Conservation (phyloP, 1,284 basidiomycete species). For the Somion occarium region DNA sequence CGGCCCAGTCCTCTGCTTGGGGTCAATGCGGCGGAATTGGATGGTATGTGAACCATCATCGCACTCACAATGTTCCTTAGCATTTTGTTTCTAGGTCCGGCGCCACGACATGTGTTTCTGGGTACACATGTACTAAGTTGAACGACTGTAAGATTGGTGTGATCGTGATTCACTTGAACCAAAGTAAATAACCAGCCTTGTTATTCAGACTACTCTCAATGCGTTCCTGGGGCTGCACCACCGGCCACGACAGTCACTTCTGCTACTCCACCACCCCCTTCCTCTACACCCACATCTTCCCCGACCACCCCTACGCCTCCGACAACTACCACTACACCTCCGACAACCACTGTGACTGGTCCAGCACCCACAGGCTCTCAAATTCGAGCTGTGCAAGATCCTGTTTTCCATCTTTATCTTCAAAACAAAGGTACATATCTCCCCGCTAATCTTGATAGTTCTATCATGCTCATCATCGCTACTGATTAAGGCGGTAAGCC, state of each 20-base stretch:
- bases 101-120: slow-evolving; percentile 40
- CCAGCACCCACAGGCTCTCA: slow-evolving; percentile 47
- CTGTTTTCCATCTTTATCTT: slow-evolving; percentile 55
- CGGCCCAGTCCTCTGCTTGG: slow-evolving; percentile 38
- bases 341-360: slow-evolving; percentile 37
- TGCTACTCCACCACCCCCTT: no score
- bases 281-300: slow-evolving; percentile 14
- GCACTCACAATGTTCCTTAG: not conserved
- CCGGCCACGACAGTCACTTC: no score
- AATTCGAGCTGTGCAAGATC: slow-evolving; percentile 48
- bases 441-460: not conserved
- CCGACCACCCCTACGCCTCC: slow-evolving; percentile 22
- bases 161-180: no score
- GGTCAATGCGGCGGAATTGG: slow-evolving; percentile 46
- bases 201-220: slow-evolving; percentile 45
- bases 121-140: slow-evolving; percentile 38
- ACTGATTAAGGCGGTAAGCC: slow-evolving; percentile 41
- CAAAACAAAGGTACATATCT: slow-evolving; percentile 39
- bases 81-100: slow-evolving; percentile 34
- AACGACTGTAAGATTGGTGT: slow-evolving; percentile 41
- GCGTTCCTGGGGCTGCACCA: slow-evolving; percentile 32
- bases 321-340: slow-evolving; percentile 33
- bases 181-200: no score
- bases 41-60: slow-evolving; percentile 30
- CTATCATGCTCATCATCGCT: not conserved